A percentile compares a stretch with the other conserved stretches of the same genome.
Conservation (phyloP, 1,139 yeast genomes). For the Wickerhamomyces sp. region DNA sequence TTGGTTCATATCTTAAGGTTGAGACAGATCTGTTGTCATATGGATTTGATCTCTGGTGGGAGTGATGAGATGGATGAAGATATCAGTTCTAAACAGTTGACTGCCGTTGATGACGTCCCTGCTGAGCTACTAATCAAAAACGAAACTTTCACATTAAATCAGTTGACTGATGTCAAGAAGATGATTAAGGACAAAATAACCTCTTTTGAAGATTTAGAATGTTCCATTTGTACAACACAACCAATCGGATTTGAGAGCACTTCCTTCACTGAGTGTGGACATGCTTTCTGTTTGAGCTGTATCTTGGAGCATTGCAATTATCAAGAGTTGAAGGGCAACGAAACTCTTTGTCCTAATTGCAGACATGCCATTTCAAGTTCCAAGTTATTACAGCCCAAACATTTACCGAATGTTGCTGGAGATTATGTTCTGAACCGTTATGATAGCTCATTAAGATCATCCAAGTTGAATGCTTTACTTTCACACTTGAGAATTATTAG, state of each 20-base stretch:
- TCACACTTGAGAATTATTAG: slow-evolving; percentile 50
- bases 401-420: not conserved
- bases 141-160: slow-evolving; percentile 15
- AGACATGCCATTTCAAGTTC: slow-evolving; percentile 20
- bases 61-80: slow-evolving; percentile 31
- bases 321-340: slow-evolving; percentile 25
- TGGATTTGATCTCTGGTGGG: slow-evolving; percentile 26
- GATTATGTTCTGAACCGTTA: slow-evolving; percentile 17
- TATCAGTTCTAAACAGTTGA: slow-evolving; percentile 27
- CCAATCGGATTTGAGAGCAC: slow-evolving; percentile 53
- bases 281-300: slow-evolving; percentile 71
- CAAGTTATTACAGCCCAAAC: slow-evolving; percentile 20
- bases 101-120: slow-evolving; percentile 28
- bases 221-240: slow-evolving; percentile 76
- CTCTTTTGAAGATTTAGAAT: slow-evolving; percentile 56
- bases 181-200: slow-evolving; percentile 30
- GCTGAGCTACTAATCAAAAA: slow-evolving; percentile 11
- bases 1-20: slow-evolving; percentile 78
- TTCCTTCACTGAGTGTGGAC: slow-evolving; percentile 76
- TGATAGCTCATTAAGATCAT: slow-evolving; percentile 38
- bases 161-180: slow-evolving; percentile 29
- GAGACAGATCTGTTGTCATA: slow-evolving; percentile 87
- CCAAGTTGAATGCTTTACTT: slow-evolving; percentile 71
- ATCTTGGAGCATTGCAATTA: slow-evolving; percentile 60
- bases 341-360: slow-evolving; percentile 56